A percentile compares a stretch with the other conserved stretches of the same genome.
phyloP scores from a whole-genome alignment of 2,329 filamentous ascomycete genomes.

The Trichoderma sp. region DNA sequence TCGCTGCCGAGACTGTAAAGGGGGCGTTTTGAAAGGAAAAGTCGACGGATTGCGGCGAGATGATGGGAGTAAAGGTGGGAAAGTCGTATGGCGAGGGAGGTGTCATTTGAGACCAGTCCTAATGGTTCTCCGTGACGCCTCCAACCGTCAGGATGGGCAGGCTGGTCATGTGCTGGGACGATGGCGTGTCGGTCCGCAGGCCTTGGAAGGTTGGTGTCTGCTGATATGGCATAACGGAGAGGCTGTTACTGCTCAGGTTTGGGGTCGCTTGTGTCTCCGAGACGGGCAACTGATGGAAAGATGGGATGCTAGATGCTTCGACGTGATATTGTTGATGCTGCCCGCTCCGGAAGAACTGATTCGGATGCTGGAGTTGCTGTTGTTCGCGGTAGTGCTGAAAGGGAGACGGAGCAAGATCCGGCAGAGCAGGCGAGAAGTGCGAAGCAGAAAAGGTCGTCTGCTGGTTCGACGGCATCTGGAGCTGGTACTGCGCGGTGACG shows the following conservation, averaged over 20 bases:
- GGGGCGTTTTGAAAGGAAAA: conserved; percentile 2
- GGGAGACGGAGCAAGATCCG: not conserved
- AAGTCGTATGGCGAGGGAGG: not conserved
- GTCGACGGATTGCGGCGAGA: not conserved
- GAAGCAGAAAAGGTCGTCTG: not conserved
- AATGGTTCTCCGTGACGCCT: not conserved
- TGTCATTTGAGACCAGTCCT: not conserved
- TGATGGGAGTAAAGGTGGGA: not conserved
- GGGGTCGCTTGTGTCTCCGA: not conserved
- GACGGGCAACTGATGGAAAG: not conserved
- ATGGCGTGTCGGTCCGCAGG: not conserved
- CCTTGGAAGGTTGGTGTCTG: conserved; percentile 10
- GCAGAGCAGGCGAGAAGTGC: conserved; percentile 6
- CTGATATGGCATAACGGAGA: not conserved
- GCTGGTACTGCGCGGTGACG: not conserved
- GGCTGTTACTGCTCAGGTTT: not conserved
- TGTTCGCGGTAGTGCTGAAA: not conserved
- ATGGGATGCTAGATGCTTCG: not conserved
- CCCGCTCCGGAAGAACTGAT: not conserved
- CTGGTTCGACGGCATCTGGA: not conserved
- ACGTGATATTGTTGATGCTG: not conserved
- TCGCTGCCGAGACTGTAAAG: not conserved
- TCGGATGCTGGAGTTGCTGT: not conserved
- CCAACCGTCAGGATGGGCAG: not conserved
- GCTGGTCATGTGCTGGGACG: not conserved